A percentile compares a stretch with the other conserved stretches of the same genome.
Evolutionary conservation across 345 rosid species (phyloP).

Genomic region (Litchi chinensis): DNA sequence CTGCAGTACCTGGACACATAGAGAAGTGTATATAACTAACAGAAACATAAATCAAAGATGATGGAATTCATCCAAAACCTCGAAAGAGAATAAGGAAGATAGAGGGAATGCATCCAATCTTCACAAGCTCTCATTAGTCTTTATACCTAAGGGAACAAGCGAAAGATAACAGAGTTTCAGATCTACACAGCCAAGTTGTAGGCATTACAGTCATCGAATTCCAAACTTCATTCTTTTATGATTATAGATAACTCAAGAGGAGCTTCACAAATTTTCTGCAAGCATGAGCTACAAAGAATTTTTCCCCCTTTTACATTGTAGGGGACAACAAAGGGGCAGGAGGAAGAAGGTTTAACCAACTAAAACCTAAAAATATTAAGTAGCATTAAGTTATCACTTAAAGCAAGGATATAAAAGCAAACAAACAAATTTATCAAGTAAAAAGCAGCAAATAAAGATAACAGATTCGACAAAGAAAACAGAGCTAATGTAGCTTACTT

Average conservation of each 20-base stretch:
- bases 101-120: not conserved
- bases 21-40: not conserved
- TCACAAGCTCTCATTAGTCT: not conserved
- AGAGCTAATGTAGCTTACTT: conserved; percentile 28
- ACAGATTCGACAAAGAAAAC: conserved; percentile 8
- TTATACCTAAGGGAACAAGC: not conserved
- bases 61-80: not conserved
- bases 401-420: not conserved
- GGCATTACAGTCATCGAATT: not conserved
- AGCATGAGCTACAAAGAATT: not conserved
- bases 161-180: not conserved
- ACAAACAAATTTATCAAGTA: not conserved
- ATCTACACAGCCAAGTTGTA: not conserved
- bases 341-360: conserved; percentile 8
- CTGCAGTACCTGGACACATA: conserved; percentile 57
- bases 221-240: not conserved
- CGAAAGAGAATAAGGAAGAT: not conserved
- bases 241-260: not conserved
- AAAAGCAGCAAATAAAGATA: not conserved
- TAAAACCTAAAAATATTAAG: not conserved
- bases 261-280: not conserved
- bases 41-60: conserved; percentile 3
- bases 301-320: not conserved
- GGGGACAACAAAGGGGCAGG: not conserved
- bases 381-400: not conserved